A percentile compares a stretch with the other conserved stretches of the same genome.
These are phyloP conservation scores for Rhodotorula diobovata DNA, from an alignment of 768 basidiomycete species.

Conservation along the genomic window DNA sequence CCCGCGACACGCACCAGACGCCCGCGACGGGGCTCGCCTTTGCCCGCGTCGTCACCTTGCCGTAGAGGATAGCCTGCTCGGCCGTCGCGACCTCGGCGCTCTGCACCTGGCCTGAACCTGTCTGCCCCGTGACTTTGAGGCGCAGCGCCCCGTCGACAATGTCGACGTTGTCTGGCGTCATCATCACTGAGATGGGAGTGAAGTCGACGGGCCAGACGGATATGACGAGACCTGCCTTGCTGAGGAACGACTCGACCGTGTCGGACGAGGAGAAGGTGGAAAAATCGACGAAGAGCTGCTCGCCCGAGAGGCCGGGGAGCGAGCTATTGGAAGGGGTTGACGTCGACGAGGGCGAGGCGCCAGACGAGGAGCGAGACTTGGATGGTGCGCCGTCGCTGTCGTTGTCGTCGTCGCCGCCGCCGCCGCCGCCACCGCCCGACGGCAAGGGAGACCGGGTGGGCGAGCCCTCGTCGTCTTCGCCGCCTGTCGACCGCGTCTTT, in stretches of 20 bases:
- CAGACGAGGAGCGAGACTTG: neutral
- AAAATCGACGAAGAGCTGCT: slow-evolving; percentile 6
- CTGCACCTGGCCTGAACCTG: slow-evolving; percentile 5
- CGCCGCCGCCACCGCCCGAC: no score
- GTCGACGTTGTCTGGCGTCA: slow-evolving; percentile 7
- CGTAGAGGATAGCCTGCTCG: neutral
- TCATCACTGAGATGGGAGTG: slow-evolving; percentile 5
- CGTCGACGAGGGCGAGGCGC: neutral
- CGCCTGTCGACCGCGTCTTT: no score
- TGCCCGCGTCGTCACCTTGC: slow-evolving; percentile 17
- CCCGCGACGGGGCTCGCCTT: slow-evolving; percentile 12
- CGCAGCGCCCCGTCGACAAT: slow-evolving; percentile 6
- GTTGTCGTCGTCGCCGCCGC: no score
- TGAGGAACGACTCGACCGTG: neutral
- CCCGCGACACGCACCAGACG: slow-evolving; percentile 7
- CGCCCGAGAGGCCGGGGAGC: slow-evolving; percentile 2
- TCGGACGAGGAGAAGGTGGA: neutral
- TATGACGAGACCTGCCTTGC: neutral
- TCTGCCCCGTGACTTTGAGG: slow-evolving; percentile 13
- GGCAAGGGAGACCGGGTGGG: no score
- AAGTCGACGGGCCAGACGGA: neutral
- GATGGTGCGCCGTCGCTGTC: neutral
- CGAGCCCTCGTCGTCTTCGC: no score
- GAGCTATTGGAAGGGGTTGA: neutral
- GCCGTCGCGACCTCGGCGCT: slow-evolving; percentile 9